Evolutionary conservation across 2,329 filamentous ascomycete species (phyloP).

Genomic region (Aspergillus chevalieri): DNA sequence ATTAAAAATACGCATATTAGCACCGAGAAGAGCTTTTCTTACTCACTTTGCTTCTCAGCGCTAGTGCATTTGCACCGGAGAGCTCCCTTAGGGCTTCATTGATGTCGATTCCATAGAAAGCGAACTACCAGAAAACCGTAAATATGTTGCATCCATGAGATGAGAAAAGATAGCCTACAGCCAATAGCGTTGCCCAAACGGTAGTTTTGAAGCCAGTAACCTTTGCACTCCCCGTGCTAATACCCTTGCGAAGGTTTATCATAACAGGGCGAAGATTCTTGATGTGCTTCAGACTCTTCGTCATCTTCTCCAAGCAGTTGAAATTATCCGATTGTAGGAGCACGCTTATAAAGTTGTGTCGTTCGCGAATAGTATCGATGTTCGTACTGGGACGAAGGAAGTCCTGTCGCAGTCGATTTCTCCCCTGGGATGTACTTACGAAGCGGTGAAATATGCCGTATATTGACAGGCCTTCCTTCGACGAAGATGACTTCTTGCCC

Average conservation of each 20-base stretch:
- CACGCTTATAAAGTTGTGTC: constrained; percentile 62
- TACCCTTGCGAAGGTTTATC: constrained; percentile 68
- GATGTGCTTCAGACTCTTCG: constrained; percentile 60
- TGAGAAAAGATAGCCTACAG: constrained; percentile 27
- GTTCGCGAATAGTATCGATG: constrained; percentile 59
- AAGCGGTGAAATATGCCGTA: constrained; percentile 75
- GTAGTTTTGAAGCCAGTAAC: constrained; percentile 55
- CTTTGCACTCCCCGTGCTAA: constrained; percentile 50
- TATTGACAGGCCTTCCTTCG: constrained; percentile 76
- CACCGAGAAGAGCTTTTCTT: background rate
- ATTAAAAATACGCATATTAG: background rate
- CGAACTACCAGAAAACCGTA: constrained; percentile 49
- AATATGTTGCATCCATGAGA: background rate
- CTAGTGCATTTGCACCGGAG: constrained; percentile 46
- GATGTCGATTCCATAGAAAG: constrained; percentile 64
- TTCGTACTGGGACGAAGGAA: constrained; percentile 75
- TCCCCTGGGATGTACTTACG: constrained; percentile 74
- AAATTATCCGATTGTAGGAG: constrained; percentile 65
- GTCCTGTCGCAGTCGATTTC: constrained; percentile 63
- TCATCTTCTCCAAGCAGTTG: constrained; percentile 49
- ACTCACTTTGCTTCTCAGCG: constrained; percentile 50
- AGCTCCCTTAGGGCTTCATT: constrained; percentile 58
- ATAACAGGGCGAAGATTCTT: constrained; percentile 69
- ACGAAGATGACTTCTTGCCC: constrained; percentile 53
- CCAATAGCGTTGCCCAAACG: constrained; percentile 66